These are phyloP conservation scores for Saposhnikovia divaricata DNA, from an alignment of 129 eudicot species.

Conservation along the genomic window DNA sequence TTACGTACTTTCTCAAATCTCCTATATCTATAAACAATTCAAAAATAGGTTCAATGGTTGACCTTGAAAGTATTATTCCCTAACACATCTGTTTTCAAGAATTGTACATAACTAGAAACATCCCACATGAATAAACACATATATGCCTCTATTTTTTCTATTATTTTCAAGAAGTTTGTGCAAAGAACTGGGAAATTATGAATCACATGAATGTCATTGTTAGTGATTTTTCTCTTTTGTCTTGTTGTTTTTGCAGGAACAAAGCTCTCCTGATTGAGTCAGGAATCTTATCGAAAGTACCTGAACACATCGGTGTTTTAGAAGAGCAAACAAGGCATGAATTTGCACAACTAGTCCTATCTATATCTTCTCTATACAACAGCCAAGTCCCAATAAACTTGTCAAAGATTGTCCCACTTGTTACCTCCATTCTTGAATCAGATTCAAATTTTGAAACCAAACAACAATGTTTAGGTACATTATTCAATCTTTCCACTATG, in stretches of 20 bases:
- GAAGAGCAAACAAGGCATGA: conserved; percentile 49
- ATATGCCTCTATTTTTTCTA: background rate
- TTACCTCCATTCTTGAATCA: conserved; percentile 42
- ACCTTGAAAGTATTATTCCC: conserved; percentile 10
- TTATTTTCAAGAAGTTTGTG: background rate
- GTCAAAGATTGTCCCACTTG: conserved; percentile 43
- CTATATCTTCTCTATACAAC: conserved; percentile 58
- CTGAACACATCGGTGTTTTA: conserved; percentile 19
- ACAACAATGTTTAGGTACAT: conserved; percentile 45
- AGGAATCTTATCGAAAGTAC: conserved; percentile 68
- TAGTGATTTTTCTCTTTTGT: conserved; percentile 11
- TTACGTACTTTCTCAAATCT: conserved; percentile 4
- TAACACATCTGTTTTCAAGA: conserved; percentile 19
- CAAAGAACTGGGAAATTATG: background rate
- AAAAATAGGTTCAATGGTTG: conserved; percentile 23
- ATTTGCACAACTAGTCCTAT: conserved; percentile 53
- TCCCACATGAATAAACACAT: background rate
- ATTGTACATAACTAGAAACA: conserved; percentile 9
- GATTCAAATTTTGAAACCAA: conserved; percentile 45
- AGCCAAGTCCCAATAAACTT: conserved; percentile 47
- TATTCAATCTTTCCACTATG: conserved; percentile 63
- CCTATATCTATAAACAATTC: background rate
- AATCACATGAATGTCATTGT: background rate
- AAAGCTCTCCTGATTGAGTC: conserved; percentile 80
- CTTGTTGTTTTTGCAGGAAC: conserved; percentile 50